Conservation (phyloP, 495 filamentous ascomycete genomes). For the Xylaria venustula region DNA sequence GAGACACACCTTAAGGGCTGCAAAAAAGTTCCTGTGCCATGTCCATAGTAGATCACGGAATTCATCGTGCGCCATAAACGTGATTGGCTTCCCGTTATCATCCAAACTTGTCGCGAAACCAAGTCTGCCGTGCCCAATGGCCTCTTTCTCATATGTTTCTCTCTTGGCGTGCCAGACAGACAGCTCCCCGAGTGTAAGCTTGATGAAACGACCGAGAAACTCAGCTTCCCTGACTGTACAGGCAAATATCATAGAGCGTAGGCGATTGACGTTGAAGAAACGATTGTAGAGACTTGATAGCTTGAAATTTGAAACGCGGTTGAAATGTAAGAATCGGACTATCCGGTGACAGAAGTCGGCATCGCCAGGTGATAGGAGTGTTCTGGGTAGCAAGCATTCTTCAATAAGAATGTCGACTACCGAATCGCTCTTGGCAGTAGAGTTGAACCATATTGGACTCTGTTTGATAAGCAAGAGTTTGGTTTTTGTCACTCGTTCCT, state of each 20-base stretch:
- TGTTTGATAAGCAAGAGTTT: conserved; percentile 67
- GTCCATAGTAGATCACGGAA: conserved; percentile 82
- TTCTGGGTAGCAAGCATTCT: conserved; percentile 84
- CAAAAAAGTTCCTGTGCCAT: conserved; percentile 81
- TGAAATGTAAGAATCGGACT: conserved; percentile 79
- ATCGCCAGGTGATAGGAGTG: conserved; percentile 80
- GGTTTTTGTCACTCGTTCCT: conserved; percentile 62
- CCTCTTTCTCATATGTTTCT: conserved; percentile 74
- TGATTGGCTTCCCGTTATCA: conserved; percentile 61
- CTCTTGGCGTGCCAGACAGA: conserved; percentile 80
- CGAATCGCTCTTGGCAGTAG: conserved; percentile 65
- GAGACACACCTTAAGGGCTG: conserved; percentile 75
- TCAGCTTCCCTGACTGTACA: conserved; percentile 89
- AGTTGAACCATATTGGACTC: conserved; percentile 52
- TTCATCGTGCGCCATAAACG: conserved; percentile 76
- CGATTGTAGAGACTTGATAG: conserved; percentile 81
- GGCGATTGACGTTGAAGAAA: conserved; percentile 75
- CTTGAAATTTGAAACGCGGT: conserved; percentile 80
- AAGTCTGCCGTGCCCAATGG: conserved; percentile 49
- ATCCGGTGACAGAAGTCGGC: conserved; percentile 84
- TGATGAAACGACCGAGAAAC: conserved; percentile 84
- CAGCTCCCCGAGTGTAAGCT: conserved; percentile 74
- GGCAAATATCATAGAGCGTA: conserved; percentile 78
- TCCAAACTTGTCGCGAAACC: conserved; percentile 62
- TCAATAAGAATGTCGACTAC: conserved; percentile 77